These are phyloP conservation scores for Rostrohypoxylon terebratum DNA, from an alignment of 495 filamentous ascomycete species.

Conservation along the genomic window DNA sequence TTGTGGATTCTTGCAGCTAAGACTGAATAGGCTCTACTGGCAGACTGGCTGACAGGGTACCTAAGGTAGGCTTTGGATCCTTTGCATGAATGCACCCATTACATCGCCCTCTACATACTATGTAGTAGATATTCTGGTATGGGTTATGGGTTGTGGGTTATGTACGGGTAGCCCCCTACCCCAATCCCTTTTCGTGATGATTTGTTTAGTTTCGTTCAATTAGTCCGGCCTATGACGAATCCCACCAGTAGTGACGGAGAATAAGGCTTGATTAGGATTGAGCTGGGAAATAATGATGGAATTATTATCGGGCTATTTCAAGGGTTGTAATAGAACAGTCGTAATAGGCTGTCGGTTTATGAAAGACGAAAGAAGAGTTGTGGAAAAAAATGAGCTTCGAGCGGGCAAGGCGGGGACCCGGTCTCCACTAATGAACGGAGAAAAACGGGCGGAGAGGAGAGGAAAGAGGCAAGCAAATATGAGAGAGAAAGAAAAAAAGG, in stretches of 20 bases:
- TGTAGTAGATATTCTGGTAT: constrained; percentile 7
- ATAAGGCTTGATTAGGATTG: constrained; percentile 37
- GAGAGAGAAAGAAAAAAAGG: not conserved
- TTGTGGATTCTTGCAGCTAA: constrained; percentile 39
- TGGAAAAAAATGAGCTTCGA: constrained; percentile 35
- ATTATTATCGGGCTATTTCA: not conserved
- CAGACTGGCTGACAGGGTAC: too few relatives aligned
- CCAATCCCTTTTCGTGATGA: constrained; percentile 24
- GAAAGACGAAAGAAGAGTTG: constrained; percentile 20
- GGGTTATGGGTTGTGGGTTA: too few relatives aligned
- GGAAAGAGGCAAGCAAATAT: constrained; percentile 28
- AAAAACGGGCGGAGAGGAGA: constrained; percentile 40
- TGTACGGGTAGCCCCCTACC: constrained; percentile 7
- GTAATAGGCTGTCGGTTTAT: constrained; percentile 22
- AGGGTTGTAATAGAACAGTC: constrained; percentile 23
- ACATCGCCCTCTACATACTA: constrained; percentile 13
- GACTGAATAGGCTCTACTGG: constrained; percentile 32
- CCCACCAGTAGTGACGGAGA: constrained; percentile 37
- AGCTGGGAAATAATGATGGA: constrained; percentile 17
- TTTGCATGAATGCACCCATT: constrained; percentile 26
- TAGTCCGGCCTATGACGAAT: constrained; percentile 17
- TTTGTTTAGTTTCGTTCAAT: constrained; percentile 2
- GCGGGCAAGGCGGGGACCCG: constrained; percentile 43
- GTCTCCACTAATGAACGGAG: constrained; percentile 7
- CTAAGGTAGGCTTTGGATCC: not conserved